Evolutionary conservation across 2,329 filamentous ascomycete genomes (phyloP).

Genomic region (Huntiella savannae): DNA sequence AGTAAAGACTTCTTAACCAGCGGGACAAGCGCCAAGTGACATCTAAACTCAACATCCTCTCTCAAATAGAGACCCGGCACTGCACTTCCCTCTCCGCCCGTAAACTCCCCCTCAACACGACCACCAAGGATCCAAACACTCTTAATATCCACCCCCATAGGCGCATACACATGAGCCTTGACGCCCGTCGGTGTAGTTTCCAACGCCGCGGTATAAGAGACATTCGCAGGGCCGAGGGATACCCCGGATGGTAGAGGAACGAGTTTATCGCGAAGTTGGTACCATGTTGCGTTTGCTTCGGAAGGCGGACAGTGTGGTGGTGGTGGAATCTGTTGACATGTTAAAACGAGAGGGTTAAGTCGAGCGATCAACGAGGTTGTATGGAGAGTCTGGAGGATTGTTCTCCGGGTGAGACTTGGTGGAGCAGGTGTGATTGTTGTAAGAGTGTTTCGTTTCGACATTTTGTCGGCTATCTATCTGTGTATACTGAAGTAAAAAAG

Average conservation of each 20-base stretch:
- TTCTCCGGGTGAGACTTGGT: slow-evolving; percentile 42
- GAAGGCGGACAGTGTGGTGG: slow-evolving; percentile 48
- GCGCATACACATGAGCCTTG: slow-evolving; percentile 69
- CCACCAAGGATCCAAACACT: slow-evolving; percentile 63
- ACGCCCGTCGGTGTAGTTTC: slow-evolving; percentile 53
- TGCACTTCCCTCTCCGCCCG: slow-evolving; percentile 28
- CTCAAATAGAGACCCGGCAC: slow-evolving; percentile 52
- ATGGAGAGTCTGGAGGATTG: slow-evolving; percentile 58
- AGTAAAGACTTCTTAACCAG: slow-evolving; percentile 74
- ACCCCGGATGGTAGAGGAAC: slow-evolving; percentile 48
- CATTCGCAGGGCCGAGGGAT: slow-evolving; percentile 27
- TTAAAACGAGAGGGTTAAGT: slow-evolving; percentile 64
- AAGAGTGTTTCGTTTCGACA: slow-evolving; percentile 54
- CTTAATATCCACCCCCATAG: slow-evolving; percentile 60
- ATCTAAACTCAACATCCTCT: slow-evolving; percentile 69
- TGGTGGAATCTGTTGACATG: slow-evolving; percentile 47
- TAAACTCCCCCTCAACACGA: slow-evolving; percentile 44
- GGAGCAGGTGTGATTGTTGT: slow-evolving; percentile 68
- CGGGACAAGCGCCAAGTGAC: slow-evolving; percentile 53
- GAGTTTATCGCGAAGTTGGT: slow-evolving; percentile 59
- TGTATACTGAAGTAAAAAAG: not conserved
- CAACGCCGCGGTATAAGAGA: slow-evolving; percentile 67
- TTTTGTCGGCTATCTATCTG: slow-evolving; percentile 19
- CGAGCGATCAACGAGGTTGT: slow-evolving; percentile 71
- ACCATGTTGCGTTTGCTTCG: slow-evolving; percentile 55